Base-by-base conservation (phyloP, 257 asterid species). In the Cordia subcordata region DNA sequence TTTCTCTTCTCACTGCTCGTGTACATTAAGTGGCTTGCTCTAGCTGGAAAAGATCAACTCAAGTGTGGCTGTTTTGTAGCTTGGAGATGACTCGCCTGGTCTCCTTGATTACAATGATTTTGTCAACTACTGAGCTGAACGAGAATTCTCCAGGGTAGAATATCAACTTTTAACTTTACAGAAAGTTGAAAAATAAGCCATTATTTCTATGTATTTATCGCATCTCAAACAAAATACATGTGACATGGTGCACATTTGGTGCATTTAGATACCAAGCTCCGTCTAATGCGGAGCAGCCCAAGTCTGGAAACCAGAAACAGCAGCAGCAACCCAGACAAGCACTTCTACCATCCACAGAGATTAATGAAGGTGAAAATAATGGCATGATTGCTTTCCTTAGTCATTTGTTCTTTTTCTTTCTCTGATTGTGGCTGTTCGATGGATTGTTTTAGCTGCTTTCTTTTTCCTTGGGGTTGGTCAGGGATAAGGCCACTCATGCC, bases 21-120 rank as follows among this genome's bases (percentile, higher is more conserved):
- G 4, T 39, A 27, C 46, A 21, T 13, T 20, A 38, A 16, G 22
- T 20, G 11, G 42, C 20, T 27, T 67, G 57, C 21, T 52, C 12
- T 39, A 27, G 35, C 35, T 1, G 6, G 35, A 27, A 27, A 27
- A 3, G 6, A 27, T 27, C 35, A 27, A 27, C 35, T 27, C 6
- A 27, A 27, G 4, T 6, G 35, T 27, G 35, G 35, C 35, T 27
- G 16, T 47, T 51, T 67, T 76, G 68, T 74, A 82, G 89, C 57
- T 70, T 82, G 80, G 89, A 82, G 79, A 77, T 74, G 84, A 82
- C 77, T 55, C 82, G 86, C 32, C 82, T 77, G 53, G 85, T 82
- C 68, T 82, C 86, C 11, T 57, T 79, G 71, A 77, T 82, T 64
- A 55, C 78, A 57, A 70, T 82, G 53, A 76, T 75, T 47, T 58